Evolutionary conservation across 768 basidiomycete genomes (phyloP), one percentile per base, ranked within the genome.

Genomic region (Suillus spraguei): DNA sequence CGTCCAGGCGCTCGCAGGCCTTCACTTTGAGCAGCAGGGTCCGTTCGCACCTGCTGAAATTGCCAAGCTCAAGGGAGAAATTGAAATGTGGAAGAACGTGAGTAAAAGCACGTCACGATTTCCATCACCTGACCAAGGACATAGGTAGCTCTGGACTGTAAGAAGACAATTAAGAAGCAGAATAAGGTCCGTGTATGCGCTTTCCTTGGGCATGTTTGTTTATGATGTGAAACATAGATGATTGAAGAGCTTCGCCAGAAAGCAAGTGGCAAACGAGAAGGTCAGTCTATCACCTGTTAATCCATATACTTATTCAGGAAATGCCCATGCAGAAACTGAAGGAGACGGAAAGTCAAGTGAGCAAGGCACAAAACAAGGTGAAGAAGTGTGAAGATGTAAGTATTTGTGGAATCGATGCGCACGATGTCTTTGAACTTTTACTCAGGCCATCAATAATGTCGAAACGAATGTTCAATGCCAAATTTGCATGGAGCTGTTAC

Each of bases 401-500:
- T 66, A 16, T 17, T 39, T 35, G 39, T 46, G 44, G 28, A 54
- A 33, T 24, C 16, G 39, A 41, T 50, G 10, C n/a, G 7, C 22
- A 36, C 35, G 1, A 10, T 61, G 22, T 59, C 39, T 60, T 44
- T 24, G 33, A 53, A 50, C 63, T 14, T 47, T 41, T 50, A 22
- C 58, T 10, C 62, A 90, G 88, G 74, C 85, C 41, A 74, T 90
- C 13, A 70, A 81, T 11, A 78, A 77, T 8, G 81, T 91, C 28
- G 89, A 92, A 74, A 71, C 74, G 32, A 82, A 83, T 38, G 72
- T 89, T 20, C 86, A 86, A 68, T 92, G 91, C 69, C 90, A 91
- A 69, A 91, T 92, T 50, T 92, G 91, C 70, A 87, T 91, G 79
- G 91, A 92, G 22, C 72, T 87, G 13, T 76, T 91, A 11, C 70